Percentiles rank a stretch among this genome's conserved stretches.
phyloP scores from a whole-genome alignment of 2,329 filamentous ascomycete genomes.

The Pseudopithomyces maydicus region DNA sequence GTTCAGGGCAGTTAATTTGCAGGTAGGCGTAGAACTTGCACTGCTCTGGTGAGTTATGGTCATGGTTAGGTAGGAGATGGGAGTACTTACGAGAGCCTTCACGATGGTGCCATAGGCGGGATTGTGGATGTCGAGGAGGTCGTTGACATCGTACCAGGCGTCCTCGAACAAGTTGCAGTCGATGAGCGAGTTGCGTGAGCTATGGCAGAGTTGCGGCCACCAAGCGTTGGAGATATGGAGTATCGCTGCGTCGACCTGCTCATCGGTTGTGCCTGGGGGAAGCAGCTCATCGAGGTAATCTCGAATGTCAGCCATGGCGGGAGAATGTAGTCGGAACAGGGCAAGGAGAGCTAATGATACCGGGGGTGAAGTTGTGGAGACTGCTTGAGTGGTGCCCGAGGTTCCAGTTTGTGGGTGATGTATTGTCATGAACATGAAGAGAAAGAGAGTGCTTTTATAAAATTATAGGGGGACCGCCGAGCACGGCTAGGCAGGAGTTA shows the following conservation, averaged over 20 bases:
- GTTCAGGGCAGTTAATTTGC: background rate
- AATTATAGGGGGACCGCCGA: no score
- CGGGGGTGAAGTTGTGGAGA: background rate
- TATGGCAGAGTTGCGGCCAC: conserved; percentile 1
- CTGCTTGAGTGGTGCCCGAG: no score
- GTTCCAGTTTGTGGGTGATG: no score
- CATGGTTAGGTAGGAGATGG: background rate
- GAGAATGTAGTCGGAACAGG: background rate
- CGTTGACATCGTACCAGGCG: conserved; percentile 8
- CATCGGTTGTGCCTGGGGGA: background rate
- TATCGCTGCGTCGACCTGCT: background rate
- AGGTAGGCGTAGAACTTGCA: conserved; percentile 6
- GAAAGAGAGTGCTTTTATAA: no score
- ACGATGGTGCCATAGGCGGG: conserved; percentile 7
- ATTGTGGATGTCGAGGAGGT: conserved; percentile 6
- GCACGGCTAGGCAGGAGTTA: no score
- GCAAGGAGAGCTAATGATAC: background rate
- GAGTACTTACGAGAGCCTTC: conserved; percentile 5
- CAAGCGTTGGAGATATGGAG: background rate
- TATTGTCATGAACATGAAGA: no score
- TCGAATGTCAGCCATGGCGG: background rate
- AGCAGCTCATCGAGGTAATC: background rate
- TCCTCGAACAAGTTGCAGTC: conserved; percentile 8
- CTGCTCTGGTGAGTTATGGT: background rate
- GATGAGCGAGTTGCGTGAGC: background rate